Evolutionary conservation across 805 yeast species (phyloP).

Genomic region (Pichia scutulata): DNA sequence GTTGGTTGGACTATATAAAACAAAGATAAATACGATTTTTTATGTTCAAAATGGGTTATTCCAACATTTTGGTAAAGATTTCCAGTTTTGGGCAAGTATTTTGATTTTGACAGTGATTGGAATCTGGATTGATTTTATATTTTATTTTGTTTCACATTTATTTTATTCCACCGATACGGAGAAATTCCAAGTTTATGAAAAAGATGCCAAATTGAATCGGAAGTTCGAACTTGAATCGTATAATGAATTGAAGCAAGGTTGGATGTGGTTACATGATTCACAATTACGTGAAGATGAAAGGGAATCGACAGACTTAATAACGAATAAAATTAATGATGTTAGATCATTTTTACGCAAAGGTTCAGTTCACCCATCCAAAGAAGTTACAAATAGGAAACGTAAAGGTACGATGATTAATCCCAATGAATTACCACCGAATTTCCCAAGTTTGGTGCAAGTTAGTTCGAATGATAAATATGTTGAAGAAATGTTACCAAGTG

Average conservation of each 20-base stretch:
- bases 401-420: constrained; percentile 40
- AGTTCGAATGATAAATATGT: constrained; percentile 33
- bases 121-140: constrained; percentile 54
- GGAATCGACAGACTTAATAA: constrained; percentile 12
- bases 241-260: constrained; percentile 67
- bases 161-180: constrained; percentile 70
- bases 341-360: constrained; percentile 29
- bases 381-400: constrained; percentile 37
- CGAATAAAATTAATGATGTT: constrained; percentile 18
- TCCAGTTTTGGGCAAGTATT: constrained; percentile 81
- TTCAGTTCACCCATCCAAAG: constrained; percentile 25
- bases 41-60: constrained; percentile 65
- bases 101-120: constrained; percentile 52
- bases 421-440: constrained; percentile 45
- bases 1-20: constrained; percentile 59
- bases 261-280: constrained; percentile 50
- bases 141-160: constrained; percentile 49
- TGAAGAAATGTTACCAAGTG: constrained; percentile 66
- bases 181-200: constrained; percentile 69
- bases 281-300: constrained; percentile 21
- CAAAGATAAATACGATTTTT: constrained; percentile 49
- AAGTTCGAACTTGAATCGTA: constrained; percentile 67
- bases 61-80: constrained; percentile 68
- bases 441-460: constrained; percentile 29
- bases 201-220: constrained; percentile 55